Conservation (phyloP, 805 yeast genomes). For the Myxozyma mucilagina region DNA sequence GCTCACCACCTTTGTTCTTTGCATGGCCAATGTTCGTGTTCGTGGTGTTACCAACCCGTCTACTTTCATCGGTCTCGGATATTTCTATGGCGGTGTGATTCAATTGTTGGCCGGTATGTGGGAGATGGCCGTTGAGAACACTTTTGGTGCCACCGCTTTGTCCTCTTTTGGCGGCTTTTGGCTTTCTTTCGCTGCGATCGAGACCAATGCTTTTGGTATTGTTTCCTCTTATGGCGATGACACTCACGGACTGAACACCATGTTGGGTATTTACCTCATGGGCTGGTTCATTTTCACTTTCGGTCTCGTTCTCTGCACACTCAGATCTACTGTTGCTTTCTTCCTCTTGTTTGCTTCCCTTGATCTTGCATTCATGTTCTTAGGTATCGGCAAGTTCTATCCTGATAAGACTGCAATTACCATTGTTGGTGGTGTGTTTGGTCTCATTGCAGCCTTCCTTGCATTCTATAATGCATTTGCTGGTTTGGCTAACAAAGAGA, state of each 20-base stretch:
- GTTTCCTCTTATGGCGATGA: conserved; percentile 51
- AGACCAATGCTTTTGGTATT: conserved; percentile 62
- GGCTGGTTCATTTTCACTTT: conserved; percentile 68
- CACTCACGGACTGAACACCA: conserved; percentile 43
- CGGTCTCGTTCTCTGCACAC: conserved; percentile 53
- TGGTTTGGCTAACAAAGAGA: conserved; percentile 58
- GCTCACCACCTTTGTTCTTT: conserved; percentile 60
- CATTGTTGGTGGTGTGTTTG: conserved; percentile 62
- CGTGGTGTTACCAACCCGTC: conserved; percentile 54
- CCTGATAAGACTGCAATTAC: conserved; percentile 39
- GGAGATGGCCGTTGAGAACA: conserved; percentile 64
- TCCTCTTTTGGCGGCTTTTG: conserved; percentile 69
- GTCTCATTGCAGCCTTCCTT: conserved; percentile 54
- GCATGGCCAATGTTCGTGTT: conserved; percentile 57
- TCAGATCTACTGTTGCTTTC: conserved; percentile 66
- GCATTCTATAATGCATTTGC: conserved; percentile 69
- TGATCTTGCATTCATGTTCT: conserved; percentile 55
- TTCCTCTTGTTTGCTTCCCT: conserved; percentile 56
- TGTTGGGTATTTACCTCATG: conserved; percentile 58
- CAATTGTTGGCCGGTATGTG: conserved; percentile 66
- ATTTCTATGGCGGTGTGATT: conserved; percentile 63
- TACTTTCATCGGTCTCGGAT: conserved; percentile 57
- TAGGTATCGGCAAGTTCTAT: conserved; percentile 54
- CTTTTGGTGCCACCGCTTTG: conserved; percentile 67
- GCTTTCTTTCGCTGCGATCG: conserved; percentile 63